Percentiles rank a stretch among this genome's conserved stretches.
Evolutionary conservation across 129 eudicot species (phyloP).

Genomic region (Centrapalus pauciflorus): DNA sequence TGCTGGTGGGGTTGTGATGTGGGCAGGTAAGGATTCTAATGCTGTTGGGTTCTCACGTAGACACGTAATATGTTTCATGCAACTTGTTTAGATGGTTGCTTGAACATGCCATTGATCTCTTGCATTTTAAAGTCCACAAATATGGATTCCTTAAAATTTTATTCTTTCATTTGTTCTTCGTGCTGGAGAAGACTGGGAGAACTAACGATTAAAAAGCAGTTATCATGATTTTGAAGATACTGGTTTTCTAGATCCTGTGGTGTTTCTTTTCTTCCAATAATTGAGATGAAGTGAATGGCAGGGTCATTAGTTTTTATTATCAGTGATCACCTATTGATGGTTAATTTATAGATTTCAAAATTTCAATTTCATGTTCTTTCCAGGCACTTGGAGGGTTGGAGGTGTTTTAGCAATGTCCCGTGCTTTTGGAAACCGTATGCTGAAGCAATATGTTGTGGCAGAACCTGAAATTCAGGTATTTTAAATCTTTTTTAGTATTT

Average conservation of each 20-base stretch:
- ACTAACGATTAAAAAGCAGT: not conserved
- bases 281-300: not conserved
- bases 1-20: conserved; percentile 96
- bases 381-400: conserved; percentile 98
- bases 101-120: not conserved
- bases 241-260: not conserved
- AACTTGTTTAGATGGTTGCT: not conserved
- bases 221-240: not conserved
- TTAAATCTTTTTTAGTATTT: not conserved
- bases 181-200: not conserved
- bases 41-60: not conserved
- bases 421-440: conserved; percentile 93
- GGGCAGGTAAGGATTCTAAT: conserved; percentile 59
- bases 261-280: not conserved
- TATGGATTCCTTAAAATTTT: not conserved
- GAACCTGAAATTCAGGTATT: conserved; percentile 92
- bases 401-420: conserved; percentile 97
- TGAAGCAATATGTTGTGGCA: conserved; percentile 79
- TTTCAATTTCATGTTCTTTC: not conserved
- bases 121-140: not conserved
- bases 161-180: not conserved
- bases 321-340: not conserved
- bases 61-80: not conserved
- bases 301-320: not conserved
- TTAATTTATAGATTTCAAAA: not conserved